Evolutionary conservation across 2,329 filamentous ascomycete genomes (phyloP).

Genomic region (Xylaria sp.): DNA sequence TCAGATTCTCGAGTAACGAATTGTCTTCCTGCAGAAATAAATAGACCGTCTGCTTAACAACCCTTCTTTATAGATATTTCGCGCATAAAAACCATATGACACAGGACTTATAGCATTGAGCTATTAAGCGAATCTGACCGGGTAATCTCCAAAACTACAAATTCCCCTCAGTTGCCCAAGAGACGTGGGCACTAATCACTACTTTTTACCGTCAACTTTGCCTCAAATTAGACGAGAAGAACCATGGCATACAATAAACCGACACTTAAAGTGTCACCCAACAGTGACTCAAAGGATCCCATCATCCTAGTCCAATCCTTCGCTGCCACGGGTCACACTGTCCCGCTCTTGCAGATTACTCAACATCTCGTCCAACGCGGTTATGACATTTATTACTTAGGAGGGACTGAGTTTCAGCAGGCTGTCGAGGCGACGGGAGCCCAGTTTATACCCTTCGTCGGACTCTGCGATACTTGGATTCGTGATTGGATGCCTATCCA

Average conservation of each 20-base stretch:
- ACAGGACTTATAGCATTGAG: background rate
- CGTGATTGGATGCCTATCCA: slow-evolving; percentile 15
- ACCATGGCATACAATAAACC: slow-evolving; percentile 1
- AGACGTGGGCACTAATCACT: background rate
- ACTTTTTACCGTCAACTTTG: background rate
- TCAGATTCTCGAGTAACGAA: too few species aligned
- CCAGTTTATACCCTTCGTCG: slow-evolving; percentile 23
- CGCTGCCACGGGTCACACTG: slow-evolving; percentile 17
- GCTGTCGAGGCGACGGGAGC: slow-evolving; percentile 27
- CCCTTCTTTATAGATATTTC: too few species aligned
- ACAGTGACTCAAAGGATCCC: slow-evolving; percentile 20
- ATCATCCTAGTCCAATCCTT: slow-evolving; percentile 26
- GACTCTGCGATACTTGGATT: slow-evolving; percentile 20
- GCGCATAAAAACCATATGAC: too few species aligned
- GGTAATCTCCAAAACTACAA: background rate
- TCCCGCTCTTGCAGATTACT: slow-evolving; percentile 23
- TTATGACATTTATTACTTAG: slow-evolving; percentile 21
- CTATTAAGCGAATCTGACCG: too few species aligned
- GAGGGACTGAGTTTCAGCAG: slow-evolving; percentile 20
- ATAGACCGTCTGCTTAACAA: too few species aligned
- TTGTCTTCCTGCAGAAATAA: too few species aligned
- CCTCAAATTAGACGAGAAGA: background rate
- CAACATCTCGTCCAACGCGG: slow-evolving; percentile 25
- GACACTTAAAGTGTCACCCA: slow-evolving; percentile 3
- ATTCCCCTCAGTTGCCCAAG: background rate